Evolutionary conservation across 768 basidiomycete genomes (phyloP), one percentile per base, ranked within the genome.

Genomic region (Amanita pseudoporphyria): DNA sequence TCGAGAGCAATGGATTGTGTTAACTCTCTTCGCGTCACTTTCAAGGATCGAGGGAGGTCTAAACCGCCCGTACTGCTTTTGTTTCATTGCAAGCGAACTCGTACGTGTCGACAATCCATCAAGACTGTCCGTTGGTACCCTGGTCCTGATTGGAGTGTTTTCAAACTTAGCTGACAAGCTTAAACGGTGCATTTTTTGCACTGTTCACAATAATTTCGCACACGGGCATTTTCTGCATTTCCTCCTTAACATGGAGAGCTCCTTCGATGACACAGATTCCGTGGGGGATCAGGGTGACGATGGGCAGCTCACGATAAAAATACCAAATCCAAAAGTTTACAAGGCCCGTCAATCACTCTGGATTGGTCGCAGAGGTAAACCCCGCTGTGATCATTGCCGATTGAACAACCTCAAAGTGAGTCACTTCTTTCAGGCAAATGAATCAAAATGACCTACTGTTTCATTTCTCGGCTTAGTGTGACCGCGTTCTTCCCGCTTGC

Each of bases 301-400:
- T 59, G 67, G 67, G 43, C 76, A 74, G 53, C 69, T 82, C 56
- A 81, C 74, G 41, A 81, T 83, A 57, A 71, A 76, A 52, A 83
- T 84, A 55, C 81, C 82, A 2, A 82, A 81, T 58, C 77, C 78
- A 31, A 80, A 78, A 67, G 70, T 77, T 45, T 82, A 76, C 63
- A 74, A 79, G 76, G 79, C 75, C 58, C 79, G 76, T 53, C 81
- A 80, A 61, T 84, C 82, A 36, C 78, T 79, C 49, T 85, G 83
- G 83, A 82, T 83, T 54, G 82, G 82, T 51, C 74, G 81, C 52
- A 72, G 83, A 65, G 83, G 83, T 45, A 85, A 85, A 59, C 82
- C 83, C 55, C 72, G 83, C 43, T 85, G 83, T 58, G 83, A 85
- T 66, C 76, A 82, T 56, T 85, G 83, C 65, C 79, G 83, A 28